Evolutionary conservation across 495 filamentous ascomycete genomes (phyloP).

Genomic region (Hypoxylon crocopeplum): DNA sequence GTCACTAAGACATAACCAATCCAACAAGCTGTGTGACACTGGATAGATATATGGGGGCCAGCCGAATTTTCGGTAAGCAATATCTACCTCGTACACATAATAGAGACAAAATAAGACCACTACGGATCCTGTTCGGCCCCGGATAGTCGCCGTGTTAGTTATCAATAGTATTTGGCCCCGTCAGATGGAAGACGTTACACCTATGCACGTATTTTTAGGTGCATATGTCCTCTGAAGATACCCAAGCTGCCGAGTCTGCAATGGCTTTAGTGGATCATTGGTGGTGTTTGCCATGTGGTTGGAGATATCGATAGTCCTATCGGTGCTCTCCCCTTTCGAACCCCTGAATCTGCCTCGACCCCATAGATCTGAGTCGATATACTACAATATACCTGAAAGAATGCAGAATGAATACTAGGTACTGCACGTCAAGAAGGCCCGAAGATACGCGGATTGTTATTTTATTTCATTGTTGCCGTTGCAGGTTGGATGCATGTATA

Average conservation of each 20-base stretch:
- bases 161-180: neutral
- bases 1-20: neutral
- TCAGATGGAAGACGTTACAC: neutral
- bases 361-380: slow-evolving; percentile 1
- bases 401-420: too few species aligned
- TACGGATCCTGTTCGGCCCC: neutral
- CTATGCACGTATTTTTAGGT: neutral
- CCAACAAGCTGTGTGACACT: neutral
- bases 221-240: neutral
- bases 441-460: slow-evolving; percentile 13
- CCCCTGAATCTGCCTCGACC: slow-evolving; percentile 5
- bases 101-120: neutral
- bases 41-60: slow-evolving; percentile 5
- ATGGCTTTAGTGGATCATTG: slow-evolving; percentile 4
- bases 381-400: neutral
- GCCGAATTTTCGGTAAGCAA: slow-evolving; percentile 5
- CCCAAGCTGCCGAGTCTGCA: neutral
- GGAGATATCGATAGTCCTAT: neutral
- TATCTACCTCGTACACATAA: slow-evolving; percentile 3
- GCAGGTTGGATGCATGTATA: slow-evolving; percentile 5
- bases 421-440: slow-evolving; percentile 18
- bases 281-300: slow-evolving; percentile 13
- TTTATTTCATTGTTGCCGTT: slow-evolving; percentile 3
- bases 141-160: slow-evolving; percentile 1
- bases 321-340: neutral